phyloP scores from a whole-genome alignment of 148 eudicot species.

The Vaccinium vitisidaea region DNA sequence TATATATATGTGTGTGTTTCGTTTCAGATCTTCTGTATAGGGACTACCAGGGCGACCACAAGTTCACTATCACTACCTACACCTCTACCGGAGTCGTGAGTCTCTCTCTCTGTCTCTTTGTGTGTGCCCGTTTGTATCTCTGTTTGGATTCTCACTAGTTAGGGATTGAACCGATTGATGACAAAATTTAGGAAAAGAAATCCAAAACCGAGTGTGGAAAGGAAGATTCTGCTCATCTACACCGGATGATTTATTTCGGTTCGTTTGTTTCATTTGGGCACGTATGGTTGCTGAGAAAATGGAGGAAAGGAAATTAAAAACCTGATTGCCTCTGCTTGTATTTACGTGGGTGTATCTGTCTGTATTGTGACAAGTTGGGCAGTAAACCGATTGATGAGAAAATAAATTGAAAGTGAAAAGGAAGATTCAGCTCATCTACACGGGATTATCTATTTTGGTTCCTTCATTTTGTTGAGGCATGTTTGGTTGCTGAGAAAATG shows the following conservation, averaged over 20 bases:
- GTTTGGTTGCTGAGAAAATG: constrained; percentile 8
- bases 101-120: not conserved
- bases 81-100: constrained; percentile 3
- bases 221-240: not conserved
- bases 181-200: not conserved
- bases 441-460: not conserved
- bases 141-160: not conserved
- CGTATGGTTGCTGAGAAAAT: not conserved
- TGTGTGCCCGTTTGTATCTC: not conserved
- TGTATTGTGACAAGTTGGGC: not conserved
- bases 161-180: not conserved
- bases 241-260: not conserved
- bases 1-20: not conserved
- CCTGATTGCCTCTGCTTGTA: too few relatives aligned
- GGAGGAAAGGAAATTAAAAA: not conserved
- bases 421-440: not conserved
- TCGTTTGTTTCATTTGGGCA: not conserved
- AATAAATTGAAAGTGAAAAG: not conserved
- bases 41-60: constrained; percentile 8
- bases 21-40: not conserved
- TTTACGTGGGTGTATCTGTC: too few relatives aligned
- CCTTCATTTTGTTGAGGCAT: not conserved
- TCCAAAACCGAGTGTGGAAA: not conserved
- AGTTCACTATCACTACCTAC: constrained; percentile 1
- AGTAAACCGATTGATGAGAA: not conserved